A percentile compares a stretch with the other conserved stretches of the same genome.
Conservation (phyloP, 805 yeast species). For the Ogataea sp. region DNA sequence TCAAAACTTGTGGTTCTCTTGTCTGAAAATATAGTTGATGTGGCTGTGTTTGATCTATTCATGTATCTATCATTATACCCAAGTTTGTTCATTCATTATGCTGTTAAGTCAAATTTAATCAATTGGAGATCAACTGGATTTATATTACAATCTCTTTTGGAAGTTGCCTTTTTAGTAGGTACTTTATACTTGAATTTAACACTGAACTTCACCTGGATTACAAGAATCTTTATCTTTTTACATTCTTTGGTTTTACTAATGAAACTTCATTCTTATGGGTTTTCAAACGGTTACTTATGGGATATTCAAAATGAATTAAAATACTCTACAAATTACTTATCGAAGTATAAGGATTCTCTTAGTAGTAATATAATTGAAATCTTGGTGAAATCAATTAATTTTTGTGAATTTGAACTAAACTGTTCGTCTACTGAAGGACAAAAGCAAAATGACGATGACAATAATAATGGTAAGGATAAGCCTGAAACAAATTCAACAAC, state of each 20-base stretch:
- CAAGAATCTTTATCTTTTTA: constrained; percentile 71
- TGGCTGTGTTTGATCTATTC: constrained; percentile 64
- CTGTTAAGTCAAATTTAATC: constrained; percentile 36
- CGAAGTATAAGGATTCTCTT: constrained; percentile 31
- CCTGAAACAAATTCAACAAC: too few species aligned
- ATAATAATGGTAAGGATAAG: too few species aligned
- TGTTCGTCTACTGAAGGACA: too few species aligned
- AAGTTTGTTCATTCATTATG: constrained; percentile 49
- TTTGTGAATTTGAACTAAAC: constrained; percentile 70
- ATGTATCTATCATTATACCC: constrained; percentile 69
- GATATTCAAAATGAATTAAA: constrained; percentile 44
- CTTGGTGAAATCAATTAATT: too few species aligned
- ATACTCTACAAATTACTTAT: constrained; percentile 36
- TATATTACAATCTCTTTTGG: constrained; percentile 48
- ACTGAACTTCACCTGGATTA: constrained; percentile 77
- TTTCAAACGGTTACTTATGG: constrained; percentile 89
- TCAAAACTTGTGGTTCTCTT: constrained; percentile 53
- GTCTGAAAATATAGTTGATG: constrained; percentile 50
- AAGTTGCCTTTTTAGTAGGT: constrained; percentile 41
- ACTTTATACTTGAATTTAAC: constrained; percentile 51
- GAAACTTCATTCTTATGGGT: constrained; percentile 94
- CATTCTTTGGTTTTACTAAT: constrained; percentile 83
- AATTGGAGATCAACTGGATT: constrained; percentile 64
- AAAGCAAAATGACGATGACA: too few species aligned
- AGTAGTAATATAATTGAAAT: too few species aligned